Base-by-base conservation (phyloP, 1,139 yeast species). In the Scheffersomyces quercinus region DNA sequence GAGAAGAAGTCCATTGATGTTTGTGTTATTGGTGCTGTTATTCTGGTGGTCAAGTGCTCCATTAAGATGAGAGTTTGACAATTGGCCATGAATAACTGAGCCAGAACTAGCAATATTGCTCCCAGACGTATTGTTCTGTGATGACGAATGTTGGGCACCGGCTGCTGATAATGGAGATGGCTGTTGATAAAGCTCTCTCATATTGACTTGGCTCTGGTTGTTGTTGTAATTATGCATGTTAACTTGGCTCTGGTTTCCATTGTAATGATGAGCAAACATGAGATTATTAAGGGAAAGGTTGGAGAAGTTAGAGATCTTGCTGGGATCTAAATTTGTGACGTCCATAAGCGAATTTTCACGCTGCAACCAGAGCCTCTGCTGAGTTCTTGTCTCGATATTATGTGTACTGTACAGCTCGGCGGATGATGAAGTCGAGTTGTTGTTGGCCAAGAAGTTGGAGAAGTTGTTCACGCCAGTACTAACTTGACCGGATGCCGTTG, bases 311-410 rank as follows among this genome's bases (percentile, higher is more conserved):
- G 67, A 60, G 45, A 67, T 48, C 35, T 63, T 64, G 35, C 53
- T 55, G 3, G 68, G 54, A 47, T 73, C 76, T 39, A 70, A 60
- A 20, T 70, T 62, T 7, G 73, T 67, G 1, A 82, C 65, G 56
- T 83, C 88, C 69, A 84, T 68, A 36, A 83, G 70, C 4, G 87
- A 82, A 54, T 79, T 85, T 51, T 88, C 95, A 49, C 95, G 71
- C 59, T 87, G 95, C 32, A 88, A 67, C 95, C 95, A 87, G 40
- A 88, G 73, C 49, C 85, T 77, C 56, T 87, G 93, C 57, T 88
- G 96, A 0, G 95, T 87, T 62, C 96, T 74, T 0, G 89, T 83
- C 41, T 82, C 84, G 31, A 52, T 47, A 31, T 54, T 56, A 35
- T 54, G 53, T 32, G 53, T 49, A 26, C 43, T 28, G 26, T 41